These are phyloP conservation scores for Trichoderma sp. DNA, from an alignment of 2,329 filamentous ascomycete species.

Conservation along the genomic window DNA sequence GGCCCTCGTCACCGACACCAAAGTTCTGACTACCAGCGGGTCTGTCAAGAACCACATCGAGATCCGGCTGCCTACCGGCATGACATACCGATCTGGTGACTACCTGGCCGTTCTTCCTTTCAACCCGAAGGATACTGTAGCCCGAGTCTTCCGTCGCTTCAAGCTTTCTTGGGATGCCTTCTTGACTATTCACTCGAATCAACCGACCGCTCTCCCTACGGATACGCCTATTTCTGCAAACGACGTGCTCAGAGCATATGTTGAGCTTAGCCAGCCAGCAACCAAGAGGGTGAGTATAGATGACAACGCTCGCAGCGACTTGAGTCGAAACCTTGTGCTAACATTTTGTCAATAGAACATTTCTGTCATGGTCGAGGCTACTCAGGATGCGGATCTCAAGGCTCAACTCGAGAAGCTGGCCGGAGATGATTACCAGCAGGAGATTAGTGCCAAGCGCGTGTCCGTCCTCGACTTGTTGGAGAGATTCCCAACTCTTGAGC, in stretches of 20 bases:
- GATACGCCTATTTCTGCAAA: slow-evolving; percentile 56
- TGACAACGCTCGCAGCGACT: background rate
- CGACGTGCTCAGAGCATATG: slow-evolving; percentile 65
- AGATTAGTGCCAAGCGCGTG: slow-evolving; percentile 54
- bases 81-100: slow-evolving; percentile 69
- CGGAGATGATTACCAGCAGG: slow-evolving; percentile 44
- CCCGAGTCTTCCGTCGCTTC: slow-evolving; percentile 63
- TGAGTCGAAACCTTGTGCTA: background rate
- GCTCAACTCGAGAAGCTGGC: slow-evolving; percentile 46
- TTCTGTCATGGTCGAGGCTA: slow-evolving; percentile 45
- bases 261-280: slow-evolving; percentile 70
- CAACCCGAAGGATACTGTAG: slow-evolving; percentile 61
- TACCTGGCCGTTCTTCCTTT: slow-evolving; percentile 72
- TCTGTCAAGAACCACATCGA: slow-evolving; percentile 63
- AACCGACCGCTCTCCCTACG: slow-evolving; percentile 53
- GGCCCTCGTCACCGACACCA: slow-evolving; percentile 54
- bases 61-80: slow-evolving; percentile 62
- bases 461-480: slow-evolving; percentile 69
- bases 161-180: slow-evolving; percentile 65
- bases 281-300: slow-evolving; percentile 56
- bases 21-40: slow-evolving; percentile 48
- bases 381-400: slow-evolving; percentile 43
- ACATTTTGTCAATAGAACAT: slow-evolving; percentile 31
- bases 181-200: slow-evolving; percentile 55
- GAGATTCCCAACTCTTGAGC: slow-evolving; percentile 53